Evolutionary conservation across 148 eudicot genomes (phyloP).

Genomic region (Limonium bicolor): DNA sequence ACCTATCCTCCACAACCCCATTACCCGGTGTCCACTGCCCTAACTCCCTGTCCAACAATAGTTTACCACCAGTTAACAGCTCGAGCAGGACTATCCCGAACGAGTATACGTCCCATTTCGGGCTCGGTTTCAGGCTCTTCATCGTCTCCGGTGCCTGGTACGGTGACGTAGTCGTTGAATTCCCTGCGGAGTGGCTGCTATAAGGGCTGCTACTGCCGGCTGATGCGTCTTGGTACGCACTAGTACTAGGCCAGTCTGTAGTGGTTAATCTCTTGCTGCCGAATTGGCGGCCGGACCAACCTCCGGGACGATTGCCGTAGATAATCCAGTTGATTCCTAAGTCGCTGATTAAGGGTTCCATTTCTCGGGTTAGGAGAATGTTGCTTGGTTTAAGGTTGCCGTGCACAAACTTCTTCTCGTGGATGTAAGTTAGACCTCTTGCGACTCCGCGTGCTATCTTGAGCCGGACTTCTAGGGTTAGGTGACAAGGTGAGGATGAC

Average conservation of each 20-base stretch:
- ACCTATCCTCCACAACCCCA: slow-evolving; percentile 33
- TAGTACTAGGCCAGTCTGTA: slow-evolving; percentile 18
- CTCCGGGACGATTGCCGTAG: slow-evolving; percentile 17
- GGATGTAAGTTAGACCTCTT: slow-evolving; percentile 65
- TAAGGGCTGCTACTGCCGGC: slow-evolving; percentile 30
- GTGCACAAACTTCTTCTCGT: slow-evolving; percentile 80
- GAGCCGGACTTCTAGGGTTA: slow-evolving; percentile 47
- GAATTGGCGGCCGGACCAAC: slow-evolving; percentile 41
- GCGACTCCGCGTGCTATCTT: slow-evolving; percentile 86
- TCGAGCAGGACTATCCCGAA: slow-evolving; percentile 79
- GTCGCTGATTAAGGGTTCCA: slow-evolving; percentile 77
- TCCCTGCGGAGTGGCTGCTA: no score
- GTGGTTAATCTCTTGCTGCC: slow-evolving; percentile 46
- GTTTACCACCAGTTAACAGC: slow-evolving; percentile 75
- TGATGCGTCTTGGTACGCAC: slow-evolving; percentile 20
- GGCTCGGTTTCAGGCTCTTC: slow-evolving; percentile 52
- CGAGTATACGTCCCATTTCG: slow-evolving; percentile 91
- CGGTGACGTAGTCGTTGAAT: slow-evolving; percentile 47
- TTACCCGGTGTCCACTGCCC: slow-evolving; percentile 51
- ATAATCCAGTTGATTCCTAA: slow-evolving; percentile 61
- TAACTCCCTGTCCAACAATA: slow-evolving; percentile 53
- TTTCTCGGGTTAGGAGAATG: slow-evolving; percentile 63
- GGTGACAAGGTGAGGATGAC: slow-evolving; percentile 53
- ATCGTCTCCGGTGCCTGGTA: slow-evolving; percentile 87
- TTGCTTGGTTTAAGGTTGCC: slow-evolving; percentile 87